Base-by-base conservation (phyloP, 257 asterid genomes). In the Nicotiana tabacum region DNA sequence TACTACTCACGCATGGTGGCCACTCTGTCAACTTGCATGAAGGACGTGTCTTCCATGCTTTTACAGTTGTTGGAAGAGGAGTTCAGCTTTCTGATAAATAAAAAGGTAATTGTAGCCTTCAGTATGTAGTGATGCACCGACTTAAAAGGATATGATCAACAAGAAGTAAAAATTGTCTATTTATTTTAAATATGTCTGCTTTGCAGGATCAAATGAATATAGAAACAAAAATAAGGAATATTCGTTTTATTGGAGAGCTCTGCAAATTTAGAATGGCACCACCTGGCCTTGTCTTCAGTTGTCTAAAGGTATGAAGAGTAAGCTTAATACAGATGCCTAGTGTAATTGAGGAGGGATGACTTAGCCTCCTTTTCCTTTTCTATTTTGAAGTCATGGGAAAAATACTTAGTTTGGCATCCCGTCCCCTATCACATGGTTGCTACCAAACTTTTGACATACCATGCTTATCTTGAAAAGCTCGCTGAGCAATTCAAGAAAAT, bases 1-100 rank as follows among this genome's bases (percentile, higher is more conserved):
- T 96, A 96, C 94, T 96, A 96, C 85, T 94, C 99, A 15, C 99
- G 99, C 84, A 90, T 94, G 95, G 97, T 96, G 79, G 96, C 99
- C 4, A 96, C 99, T 39, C 88, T 96, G 83, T 94, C 97, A 51
- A 93, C 98, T 62, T 96, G 99, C 85, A 93, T 96, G 97, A 94
- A 92, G 90, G 99, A 96, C 85, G 93, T 94, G 60, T 87, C 98
- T 4, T 86, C 97, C 87, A 91, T 93, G 98, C 97, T 96, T 84
- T 85, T 96, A 84, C 98, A 90, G 89, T 84, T 91, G 87, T 88
- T 96, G 94, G 99, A 96, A 92, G 99, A 94, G 17, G 99, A 96
- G 90, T 96, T 96, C 87, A 96, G 92, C 86, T 85, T 86, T 83
- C 86, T 96, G 88, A 96, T 89, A 77, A 94, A 93, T 93, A 96